Conservation (phyloP, 164 flowering plant genomes). For the Protea cynaroides region DNA sequence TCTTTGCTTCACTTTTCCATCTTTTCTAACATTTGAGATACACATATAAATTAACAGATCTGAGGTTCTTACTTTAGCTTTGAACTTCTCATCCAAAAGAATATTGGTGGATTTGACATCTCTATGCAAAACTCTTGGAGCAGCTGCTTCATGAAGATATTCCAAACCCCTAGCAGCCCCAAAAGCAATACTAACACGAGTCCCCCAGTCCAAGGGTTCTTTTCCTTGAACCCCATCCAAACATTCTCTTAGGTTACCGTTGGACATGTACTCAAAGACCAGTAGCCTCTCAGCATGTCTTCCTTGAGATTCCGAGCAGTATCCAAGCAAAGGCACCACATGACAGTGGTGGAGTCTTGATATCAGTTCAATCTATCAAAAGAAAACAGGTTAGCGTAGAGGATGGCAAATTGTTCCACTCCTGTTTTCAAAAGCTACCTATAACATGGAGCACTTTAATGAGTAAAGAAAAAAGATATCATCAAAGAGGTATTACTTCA, state of each 20-base stretch:
- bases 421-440: too few relatives aligned
- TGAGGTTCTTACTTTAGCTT: conserved; percentile 55
- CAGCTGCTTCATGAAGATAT: conserved; percentile 97
- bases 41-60: not conserved
- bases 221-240: conserved; percentile 51
- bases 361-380: conserved; percentile 64
- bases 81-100: conserved; percentile 78
- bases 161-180: conserved; percentile 97
- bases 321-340: conserved; percentile 88
- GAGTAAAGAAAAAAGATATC: too few relatives aligned
- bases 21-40: too few relatives aligned
- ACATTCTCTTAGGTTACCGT: conserved; percentile 83
- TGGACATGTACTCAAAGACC: conserved; percentile 77
- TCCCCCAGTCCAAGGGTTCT: conserved; percentile 59
- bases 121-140: conserved; percentile 90
- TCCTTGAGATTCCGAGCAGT: conserved; percentile 71
- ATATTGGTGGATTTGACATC: conserved; percentile 96
- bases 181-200: conserved; percentile 82
- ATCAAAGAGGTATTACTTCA: conserved; percentile 41
- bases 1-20: too few relatives aligned
- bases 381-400: too few relatives aligned
- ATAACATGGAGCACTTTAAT: too few relatives aligned
- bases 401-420: too few relatives aligned
- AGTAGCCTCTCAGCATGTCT: conserved; percentile 68
- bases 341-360: conserved; percentile 88